Conservation (phyloP, 1,284 basidiomycete genomes). For the Rhodotorula sp. region DNA sequence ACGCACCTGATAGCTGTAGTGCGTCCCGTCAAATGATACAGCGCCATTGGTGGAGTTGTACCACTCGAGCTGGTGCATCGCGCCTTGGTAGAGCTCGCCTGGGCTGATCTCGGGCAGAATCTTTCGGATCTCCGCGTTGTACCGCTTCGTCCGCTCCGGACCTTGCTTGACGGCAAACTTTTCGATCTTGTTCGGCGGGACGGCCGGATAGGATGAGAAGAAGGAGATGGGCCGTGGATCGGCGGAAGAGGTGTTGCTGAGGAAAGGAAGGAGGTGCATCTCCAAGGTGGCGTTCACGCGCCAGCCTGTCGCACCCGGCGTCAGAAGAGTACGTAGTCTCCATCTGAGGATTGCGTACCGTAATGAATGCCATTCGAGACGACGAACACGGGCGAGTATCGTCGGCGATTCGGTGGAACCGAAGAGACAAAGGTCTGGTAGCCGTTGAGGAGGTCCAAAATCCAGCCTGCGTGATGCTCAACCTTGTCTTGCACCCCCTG, state of each 20-base stretch:
- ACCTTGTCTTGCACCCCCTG: no score
- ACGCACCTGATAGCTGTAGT: not conserved
- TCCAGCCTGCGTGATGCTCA: not conserved
- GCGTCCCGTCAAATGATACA: constrained; percentile 4
- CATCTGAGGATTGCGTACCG: not conserved
- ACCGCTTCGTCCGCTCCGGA: not conserved
- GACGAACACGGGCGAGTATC: not conserved
- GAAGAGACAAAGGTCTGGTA: not conserved
- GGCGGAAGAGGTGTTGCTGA: not conserved
- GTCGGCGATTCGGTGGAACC: not conserved
- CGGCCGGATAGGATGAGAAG: constrained; percentile 14
- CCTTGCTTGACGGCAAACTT: not conserved
- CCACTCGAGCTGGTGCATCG: constrained; percentile 6
- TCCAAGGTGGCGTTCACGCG: not conserved
- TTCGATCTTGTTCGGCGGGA: constrained; percentile 1
- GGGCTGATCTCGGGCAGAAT: not conserved
- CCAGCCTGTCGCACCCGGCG: not conserved
- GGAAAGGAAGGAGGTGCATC: constrained; percentile 4
- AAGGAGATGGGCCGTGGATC: constrained; percentile 2
- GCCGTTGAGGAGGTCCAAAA: not conserved
- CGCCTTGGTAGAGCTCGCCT: not conserved
- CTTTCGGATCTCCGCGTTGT: not conserved
- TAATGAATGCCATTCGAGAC: not conserved
- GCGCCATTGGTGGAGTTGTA: constrained; percentile 1
- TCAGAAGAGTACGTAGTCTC: not conserved